Conservation (phyloP, 306 rosid species). For the Rosa persica region DNA sequence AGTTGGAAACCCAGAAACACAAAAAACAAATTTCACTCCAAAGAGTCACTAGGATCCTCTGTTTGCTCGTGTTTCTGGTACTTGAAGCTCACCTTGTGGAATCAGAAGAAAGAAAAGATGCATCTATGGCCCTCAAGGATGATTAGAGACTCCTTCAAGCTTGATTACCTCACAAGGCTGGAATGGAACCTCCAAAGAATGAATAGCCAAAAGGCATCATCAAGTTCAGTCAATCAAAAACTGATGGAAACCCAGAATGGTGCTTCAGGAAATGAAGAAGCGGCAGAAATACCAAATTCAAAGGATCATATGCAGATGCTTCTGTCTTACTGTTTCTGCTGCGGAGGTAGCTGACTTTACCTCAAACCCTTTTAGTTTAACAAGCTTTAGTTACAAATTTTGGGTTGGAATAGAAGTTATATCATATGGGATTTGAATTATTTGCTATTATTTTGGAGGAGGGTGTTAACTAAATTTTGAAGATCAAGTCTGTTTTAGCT, state of each 20-base stretch:
- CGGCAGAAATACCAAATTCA: constrained; percentile 1
- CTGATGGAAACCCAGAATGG: constrained; percentile 25
- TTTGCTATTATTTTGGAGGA: not conserved
- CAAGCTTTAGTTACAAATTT: not conserved
- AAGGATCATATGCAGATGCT: constrained; percentile 5
- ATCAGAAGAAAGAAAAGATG: constrained; percentile 22
- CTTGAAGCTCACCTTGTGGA: not conserved
- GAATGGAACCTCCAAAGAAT: constrained; percentile 43
- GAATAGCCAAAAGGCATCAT: constrained; percentile 25
- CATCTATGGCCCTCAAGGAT: constrained; percentile 49
- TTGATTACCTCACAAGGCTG: constrained; percentile 30
- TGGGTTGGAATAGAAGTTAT: not conserved
- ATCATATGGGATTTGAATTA: constrained; percentile 11
- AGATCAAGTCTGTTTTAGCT: not conserved
- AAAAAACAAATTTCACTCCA: not conserved
- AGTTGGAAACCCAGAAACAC: not conserved
- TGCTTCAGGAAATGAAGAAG: constrained; percentile 4
- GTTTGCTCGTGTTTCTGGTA: not conserved
- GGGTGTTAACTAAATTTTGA: not conserved
- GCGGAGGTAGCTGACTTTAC: constrained; percentile 33
- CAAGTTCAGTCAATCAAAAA: constrained; percentile 19
- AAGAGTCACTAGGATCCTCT: not conserved
- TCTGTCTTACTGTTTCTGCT: constrained; percentile 36
- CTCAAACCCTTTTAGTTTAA: constrained; percentile 2
- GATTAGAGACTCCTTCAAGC: constrained; percentile 44